Percentiles rank a stretch among this genome's conserved stretches.
Evolutionary conservation across 1,284 basidiomycete genomes (phyloP).

Genomic region (Microbotryum violaceum): DNA sequence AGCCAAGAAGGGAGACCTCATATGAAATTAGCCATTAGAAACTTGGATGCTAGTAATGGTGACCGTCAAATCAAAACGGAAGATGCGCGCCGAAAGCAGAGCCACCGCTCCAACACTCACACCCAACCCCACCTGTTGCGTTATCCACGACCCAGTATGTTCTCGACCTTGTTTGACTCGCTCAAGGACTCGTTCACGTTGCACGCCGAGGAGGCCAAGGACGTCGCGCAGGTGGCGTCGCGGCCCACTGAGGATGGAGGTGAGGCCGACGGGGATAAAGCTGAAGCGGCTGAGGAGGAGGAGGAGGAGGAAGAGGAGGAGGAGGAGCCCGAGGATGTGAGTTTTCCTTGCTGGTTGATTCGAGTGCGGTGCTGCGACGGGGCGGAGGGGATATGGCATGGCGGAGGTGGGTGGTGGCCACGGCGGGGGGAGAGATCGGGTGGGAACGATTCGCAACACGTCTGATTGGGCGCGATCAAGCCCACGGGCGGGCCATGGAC

Average conservation of each 20-base stretch:
- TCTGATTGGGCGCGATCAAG: neutral
- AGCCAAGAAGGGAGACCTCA: too few species aligned
- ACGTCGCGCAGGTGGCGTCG: constrained; percentile 19
- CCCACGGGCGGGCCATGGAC: neutral
- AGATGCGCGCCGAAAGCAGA: too few species aligned
- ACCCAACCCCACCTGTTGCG: too few species aligned
- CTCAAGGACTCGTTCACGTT: neutral
- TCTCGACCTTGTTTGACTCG: too few species aligned
- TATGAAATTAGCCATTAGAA: too few species aligned
- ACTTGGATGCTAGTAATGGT: too few species aligned
- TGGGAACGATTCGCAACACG: neutral
- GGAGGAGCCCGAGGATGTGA: constrained; percentile 36
- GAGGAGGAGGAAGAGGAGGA: constrained; percentile 34
- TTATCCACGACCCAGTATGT: too few species aligned
- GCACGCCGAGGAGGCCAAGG: constrained; percentile 16
- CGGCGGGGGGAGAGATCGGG: neutral
- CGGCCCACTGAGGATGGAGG: constrained; percentile 11
- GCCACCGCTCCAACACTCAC: too few species aligned
- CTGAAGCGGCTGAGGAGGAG: constrained; percentile 20
- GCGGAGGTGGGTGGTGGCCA: too few species aligned
- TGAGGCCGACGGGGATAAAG: constrained; percentile 16
- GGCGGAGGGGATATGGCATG: neutral
- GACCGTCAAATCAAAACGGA: too few species aligned
- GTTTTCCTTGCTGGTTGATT: neutral
- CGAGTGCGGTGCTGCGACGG: neutral